Conservation (phyloP, 2,329 filamentous ascomycete species). For the Fonsecaea multimorphosa region DNA sequence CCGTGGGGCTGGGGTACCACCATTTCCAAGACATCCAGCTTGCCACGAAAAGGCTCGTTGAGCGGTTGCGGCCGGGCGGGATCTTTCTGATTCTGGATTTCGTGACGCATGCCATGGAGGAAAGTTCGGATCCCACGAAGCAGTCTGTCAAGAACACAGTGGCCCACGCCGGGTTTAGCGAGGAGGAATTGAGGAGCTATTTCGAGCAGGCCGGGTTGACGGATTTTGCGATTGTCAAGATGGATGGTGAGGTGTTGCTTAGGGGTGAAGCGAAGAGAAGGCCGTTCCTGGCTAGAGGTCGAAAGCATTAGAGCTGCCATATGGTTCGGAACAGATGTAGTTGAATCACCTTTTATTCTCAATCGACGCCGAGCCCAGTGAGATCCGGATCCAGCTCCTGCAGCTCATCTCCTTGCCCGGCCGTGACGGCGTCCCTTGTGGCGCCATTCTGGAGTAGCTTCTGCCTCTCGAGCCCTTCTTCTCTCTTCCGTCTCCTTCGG, state of each 20-base stretch:
- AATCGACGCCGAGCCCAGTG: constrained; percentile 3
- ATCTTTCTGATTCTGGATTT: constrained; percentile 73
- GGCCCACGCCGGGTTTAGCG: constrained; percentile 69
- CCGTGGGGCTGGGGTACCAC: constrained; percentile 68
- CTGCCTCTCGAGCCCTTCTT: constrained; percentile 50
- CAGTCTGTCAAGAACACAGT: constrained; percentile 59
- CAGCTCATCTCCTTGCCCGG: constrained; percentile 16
- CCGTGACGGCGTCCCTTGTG: constrained; percentile 22
- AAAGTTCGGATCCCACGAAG: constrained; percentile 32
- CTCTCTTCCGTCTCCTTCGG: constrained; percentile 49
- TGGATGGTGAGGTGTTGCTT: constrained; percentile 33
- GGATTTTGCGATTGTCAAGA: constrained; percentile 32
- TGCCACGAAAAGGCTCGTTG: constrained; percentile 64
- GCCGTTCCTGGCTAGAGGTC: constrained; percentile 36
- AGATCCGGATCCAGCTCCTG: constrained; percentile 32
- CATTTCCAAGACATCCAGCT: constrained; percentile 70
- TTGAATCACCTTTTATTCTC: not conserved
- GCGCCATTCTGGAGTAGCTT: constrained; percentile 32
- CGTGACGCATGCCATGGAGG: constrained; percentile 56
- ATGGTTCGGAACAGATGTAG: not conserved
- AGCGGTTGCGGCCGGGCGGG: constrained; percentile 69
- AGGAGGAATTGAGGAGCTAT: constrained; percentile 63
- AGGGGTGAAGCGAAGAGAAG: constrained; percentile 29
- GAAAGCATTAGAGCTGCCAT: constrained; percentile 22
- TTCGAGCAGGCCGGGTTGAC: constrained; percentile 68